Evolutionary conservation across 352 stramenopile genomes (phyloP), one percentile per base, ranked within the genome.

Genomic region (Globisporangium parvum): DNA sequence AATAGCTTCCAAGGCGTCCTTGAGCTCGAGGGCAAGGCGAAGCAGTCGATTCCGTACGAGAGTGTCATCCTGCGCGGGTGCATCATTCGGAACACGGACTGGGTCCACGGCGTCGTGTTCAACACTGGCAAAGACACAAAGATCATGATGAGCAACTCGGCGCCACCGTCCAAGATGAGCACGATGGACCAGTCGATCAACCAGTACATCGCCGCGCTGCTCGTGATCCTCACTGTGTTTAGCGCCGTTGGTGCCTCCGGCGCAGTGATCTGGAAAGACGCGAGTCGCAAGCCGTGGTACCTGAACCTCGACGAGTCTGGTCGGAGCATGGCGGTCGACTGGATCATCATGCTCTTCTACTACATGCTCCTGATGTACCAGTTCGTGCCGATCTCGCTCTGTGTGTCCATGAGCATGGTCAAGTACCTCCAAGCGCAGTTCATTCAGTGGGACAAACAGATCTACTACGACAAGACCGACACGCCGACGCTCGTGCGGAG

Each of bases 301-400:
- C 60, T 91, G 18, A 11, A 62, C 4, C 31, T 86, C 9, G 65
- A 61, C 20, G 67, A 54, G 0, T 75, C 76, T 12, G 57, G 62
- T 8, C 67, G 74, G 23, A 70, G 59, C 28, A 35, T 39, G 6
- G 65, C 66, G 1, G 67, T 75, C 4, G 75, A 88, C 53, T 92
- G 80, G 71, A 70, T 97, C 20, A 73, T 79, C 24, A 88, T 97
- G 66, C 70, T 98, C 21, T 90, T 98, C 33, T 91, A 90, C 57
- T 99, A 98, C 66, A 70, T 99, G 26, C 85, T 98, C 18, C 77
- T 99, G 51, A 95, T 98, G 76, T 97, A 92, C 71, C 94, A 98
- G 62, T 98, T 99, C 64, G 87, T 99, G 10, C 97, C 97, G 11
- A 91, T 99, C 59, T 98, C 91, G 53, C 79, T 99, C 18, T 98